Base-by-base conservation (phyloP, 805 yeast genomes). In the Grigorovia transvaalensis region DNA sequence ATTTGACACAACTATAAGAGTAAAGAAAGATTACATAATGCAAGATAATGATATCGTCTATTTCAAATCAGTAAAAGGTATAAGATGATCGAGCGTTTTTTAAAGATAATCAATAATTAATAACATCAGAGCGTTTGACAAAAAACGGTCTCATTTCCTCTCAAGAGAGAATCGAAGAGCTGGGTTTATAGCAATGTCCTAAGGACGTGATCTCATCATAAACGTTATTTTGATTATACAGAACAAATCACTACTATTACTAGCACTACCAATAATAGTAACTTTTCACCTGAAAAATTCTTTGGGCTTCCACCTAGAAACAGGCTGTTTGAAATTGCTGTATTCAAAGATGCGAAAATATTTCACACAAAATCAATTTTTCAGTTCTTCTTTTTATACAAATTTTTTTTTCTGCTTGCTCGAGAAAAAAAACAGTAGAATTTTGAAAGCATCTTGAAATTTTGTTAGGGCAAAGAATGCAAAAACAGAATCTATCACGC, bases 11-110 rank as follows among this genome's bases (percentile, higher is more conserved):
- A 58, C 62, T 18, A 63, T 64, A 45, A 55, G 66, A 35, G 69
- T 59, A 62, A 96, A 96, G 46, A 89, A 56, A 67, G 82, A 80
- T 54, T 88, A 89, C 62, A 70, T 75, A 12, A 81, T 89, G 52
- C 88, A 85, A 61, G 96, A 89, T 62, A 95, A 96, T 30, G 96
- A 89, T 68, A 77, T 89, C 48, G 72, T 85, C 42, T 70, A 82
- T 49, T 80, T 89, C 69, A 84, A 84, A 64, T 84, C 89, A 2
- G 82, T 81, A 50, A 83, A 82, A 30, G 87, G 84, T 45, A 81
- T 80, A 65, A 53, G 50, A 47, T 53, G 40, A 50, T 50, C n/a
- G 48, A n/a, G n/a, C 47, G 27, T 49, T 42, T 33, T 12, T 33
- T 18, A 19, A 27, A 38, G 19, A 27, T 23, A 3, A 18, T 30